Percentiles rank a stretch among this genome's conserved stretches.
Conservation (phyloP, 2,329 filamentous ascomycete genomes). For the Cladosporium sp. region DNA sequence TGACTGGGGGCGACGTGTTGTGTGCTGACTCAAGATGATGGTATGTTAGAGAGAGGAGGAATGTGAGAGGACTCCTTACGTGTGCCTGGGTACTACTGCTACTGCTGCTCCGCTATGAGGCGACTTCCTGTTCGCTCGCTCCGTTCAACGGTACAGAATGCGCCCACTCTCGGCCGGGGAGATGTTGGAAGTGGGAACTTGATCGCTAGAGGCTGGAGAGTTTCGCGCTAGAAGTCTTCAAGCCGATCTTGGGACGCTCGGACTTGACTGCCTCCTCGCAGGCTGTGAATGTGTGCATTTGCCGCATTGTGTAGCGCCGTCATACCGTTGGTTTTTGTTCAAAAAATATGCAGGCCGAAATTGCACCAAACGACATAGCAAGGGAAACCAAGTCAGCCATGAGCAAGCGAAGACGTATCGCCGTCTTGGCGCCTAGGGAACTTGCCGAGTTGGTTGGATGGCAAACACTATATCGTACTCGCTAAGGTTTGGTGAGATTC, state of each 20-base stretch:
- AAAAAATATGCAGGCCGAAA: not conserved
- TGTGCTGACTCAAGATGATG: not conserved
- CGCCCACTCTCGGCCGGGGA: not conserved
- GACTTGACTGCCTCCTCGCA: not conserved
- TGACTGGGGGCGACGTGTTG: not conserved
- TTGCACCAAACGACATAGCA: not conserved
- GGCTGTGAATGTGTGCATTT: not conserved
- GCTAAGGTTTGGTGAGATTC: not conserved
- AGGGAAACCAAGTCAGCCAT: not conserved
- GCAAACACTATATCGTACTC: not conserved
- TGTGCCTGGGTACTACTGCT: not conserved
- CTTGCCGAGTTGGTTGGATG: not conserved
- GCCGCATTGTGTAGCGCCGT: not conserved
- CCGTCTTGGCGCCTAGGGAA: not conserved
- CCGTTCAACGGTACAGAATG: conserved; percentile 1
- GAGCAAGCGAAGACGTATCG: not conserved
- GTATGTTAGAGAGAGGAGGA: conserved; percentile 1
- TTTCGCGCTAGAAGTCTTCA: conserved; percentile 7
- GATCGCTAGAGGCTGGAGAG: not conserved
- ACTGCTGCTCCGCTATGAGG: conserved; percentile 2
- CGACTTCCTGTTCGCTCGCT: not conserved
- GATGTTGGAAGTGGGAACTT: conserved; percentile 7
- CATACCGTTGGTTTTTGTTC: not conserved
- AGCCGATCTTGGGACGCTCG: conserved; percentile 4
- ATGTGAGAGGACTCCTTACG: conserved; percentile 3